Evolutionary conservation across 768 basidiomycete genomes (phyloP), one percentile per base, ranked within the genome.

Genomic region (Chalciporus sphaerocephalus): DNA sequence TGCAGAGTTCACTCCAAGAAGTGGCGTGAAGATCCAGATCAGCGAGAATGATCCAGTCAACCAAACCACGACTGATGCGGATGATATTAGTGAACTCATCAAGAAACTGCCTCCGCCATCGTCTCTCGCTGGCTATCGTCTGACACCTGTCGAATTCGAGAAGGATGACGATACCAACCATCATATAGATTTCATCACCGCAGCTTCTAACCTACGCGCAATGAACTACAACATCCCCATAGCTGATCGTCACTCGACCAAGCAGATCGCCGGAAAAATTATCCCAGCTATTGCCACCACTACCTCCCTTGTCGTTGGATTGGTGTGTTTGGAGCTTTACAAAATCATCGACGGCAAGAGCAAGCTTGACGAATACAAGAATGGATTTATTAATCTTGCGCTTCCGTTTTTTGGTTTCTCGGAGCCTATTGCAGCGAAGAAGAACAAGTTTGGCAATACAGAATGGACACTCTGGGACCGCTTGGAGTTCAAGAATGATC

Each of bases 241-340:
- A 16, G 92, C 94, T 12, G 91, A 94, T 67, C 79, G 83, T 42
- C 94, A 98, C 70, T 78, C 83, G 41, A 98, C 96, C 33, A 98
- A 98, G 73, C 89, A 93, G 66, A 95, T 97, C 59, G 94, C 94
- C 12, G 95, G 96, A 39, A 98, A 98, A 75, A 98, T 98, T 62
- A 98, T 99, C 53, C 96, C 96, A 47, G 96, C 96, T 17, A 97
- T 98, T 60, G 95, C 94, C n/a, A 98, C 95, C 5, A 97, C 95
- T 4, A 98, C 96, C 1, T 85, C 93, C 15, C 79, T 97, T 40
- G 89, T 96, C 38, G 92, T 92, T n/a, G 95, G 95, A 16, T 68
- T 98, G 47, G 91, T 95, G 37, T 97, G 95, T 67, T 68, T 98
- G 41, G 96, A 99, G 69, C 78, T 99, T 32, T 97, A 95, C 77